Evolutionary conservation across 2,329 filamentous ascomycete species (phyloP).

Genomic region (Ophiostoma sp.): DNA sequence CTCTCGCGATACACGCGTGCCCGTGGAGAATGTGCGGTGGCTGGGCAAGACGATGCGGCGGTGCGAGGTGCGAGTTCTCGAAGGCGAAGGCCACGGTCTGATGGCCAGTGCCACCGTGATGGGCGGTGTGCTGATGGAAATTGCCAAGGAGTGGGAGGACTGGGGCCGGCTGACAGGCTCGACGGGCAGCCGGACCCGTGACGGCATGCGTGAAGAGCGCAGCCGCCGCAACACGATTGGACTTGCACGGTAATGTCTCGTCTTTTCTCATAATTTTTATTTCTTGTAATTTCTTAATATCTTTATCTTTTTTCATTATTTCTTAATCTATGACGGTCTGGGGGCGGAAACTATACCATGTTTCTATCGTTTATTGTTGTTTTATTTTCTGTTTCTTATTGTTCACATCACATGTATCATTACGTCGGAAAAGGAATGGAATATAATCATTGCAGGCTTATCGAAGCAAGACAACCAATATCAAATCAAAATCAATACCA

Average conservation of each 20-base stretch:
- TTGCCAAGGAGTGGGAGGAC: slow-evolving; percentile 88
- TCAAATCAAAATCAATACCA: not conserved
- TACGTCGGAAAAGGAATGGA: not conserved
- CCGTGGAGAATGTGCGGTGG: slow-evolving; percentile 93
- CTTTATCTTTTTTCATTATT: not conserved
- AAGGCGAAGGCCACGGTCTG: slow-evolving; percentile 87
- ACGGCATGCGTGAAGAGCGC: slow-evolving; percentile 28
- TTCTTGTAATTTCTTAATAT: slow-evolving; percentile 12
- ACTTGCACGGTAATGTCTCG: slow-evolving; percentile 27
- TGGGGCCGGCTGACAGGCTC: slow-evolving; percentile 60
- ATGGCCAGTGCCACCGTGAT: slow-evolving; percentile 95
- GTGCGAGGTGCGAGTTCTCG: slow-evolving; percentile 43
- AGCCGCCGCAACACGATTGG: slow-evolving; percentile 31
- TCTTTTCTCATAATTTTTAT: slow-evolving; percentile 8
- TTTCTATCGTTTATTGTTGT: not conserved
- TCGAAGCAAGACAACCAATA: not conserved
- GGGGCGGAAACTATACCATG: slow-evolving; percentile 10
- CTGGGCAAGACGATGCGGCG: slow-evolving; percentile 72
- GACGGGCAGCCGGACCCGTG: slow-evolving; percentile 17
- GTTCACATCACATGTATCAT: not conserved
- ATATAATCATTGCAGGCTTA: not conserved
- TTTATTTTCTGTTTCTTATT: not conserved
- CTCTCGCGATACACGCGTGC: slow-evolving; percentile 81
- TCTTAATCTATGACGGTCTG: slow-evolving; percentile 4
- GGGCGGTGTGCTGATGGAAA: slow-evolving; percentile 90